phyloP scores from a whole-genome alignment of 2,329 filamentous ascomycete genomes.

The Diaporthe destruens region DNA sequence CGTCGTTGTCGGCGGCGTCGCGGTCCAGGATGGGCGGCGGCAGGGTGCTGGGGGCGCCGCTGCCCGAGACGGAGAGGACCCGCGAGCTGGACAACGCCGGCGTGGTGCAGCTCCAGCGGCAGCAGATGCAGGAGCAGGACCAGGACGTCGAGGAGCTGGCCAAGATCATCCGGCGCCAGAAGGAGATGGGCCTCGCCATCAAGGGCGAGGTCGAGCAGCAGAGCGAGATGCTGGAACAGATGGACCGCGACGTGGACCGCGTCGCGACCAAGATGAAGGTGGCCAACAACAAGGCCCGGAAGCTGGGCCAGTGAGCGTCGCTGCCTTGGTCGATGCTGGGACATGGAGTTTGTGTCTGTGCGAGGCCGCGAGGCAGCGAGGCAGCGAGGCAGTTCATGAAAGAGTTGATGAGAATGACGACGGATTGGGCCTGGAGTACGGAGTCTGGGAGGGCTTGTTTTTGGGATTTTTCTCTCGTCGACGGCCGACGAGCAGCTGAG shows the following conservation, averaged over 20 bases:
- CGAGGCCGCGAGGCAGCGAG: too few species aligned
- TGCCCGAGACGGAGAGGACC: constrained; percentile 81
- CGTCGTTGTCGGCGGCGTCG: constrained; percentile 41
- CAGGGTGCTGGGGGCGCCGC: constrained; percentile 78
- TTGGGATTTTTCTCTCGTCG: background rate
- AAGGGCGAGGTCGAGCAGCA: constrained; percentile 80
- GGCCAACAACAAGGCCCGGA: constrained; percentile 78
- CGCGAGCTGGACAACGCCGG: constrained; percentile 82
- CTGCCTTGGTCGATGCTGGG: too few species aligned
- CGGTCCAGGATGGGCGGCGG: constrained; percentile 57
- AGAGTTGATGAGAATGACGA: constrained; percentile 5
- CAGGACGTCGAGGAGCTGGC: constrained; percentile 76
- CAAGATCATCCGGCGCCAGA: constrained; percentile 78
- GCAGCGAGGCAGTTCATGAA: constrained; percentile 1
- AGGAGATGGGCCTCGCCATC: constrained; percentile 82
- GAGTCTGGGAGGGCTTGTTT: background rate
- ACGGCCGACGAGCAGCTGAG: background rate
- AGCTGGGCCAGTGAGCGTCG: constrained; percentile 58
- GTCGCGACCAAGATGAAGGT: constrained; percentile 78
- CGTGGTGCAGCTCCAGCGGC: constrained; percentile 78
- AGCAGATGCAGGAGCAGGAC: constrained; percentile 82
- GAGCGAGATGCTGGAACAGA: constrained; percentile 75
- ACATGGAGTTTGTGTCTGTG: background rate
- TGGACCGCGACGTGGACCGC: constrained; percentile 76
- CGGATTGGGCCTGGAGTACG: constrained; percentile 4